phyloP scores from a whole-genome alignment of 1,284 basidiomycete genomes.

The Grifola frondosa region DNA sequence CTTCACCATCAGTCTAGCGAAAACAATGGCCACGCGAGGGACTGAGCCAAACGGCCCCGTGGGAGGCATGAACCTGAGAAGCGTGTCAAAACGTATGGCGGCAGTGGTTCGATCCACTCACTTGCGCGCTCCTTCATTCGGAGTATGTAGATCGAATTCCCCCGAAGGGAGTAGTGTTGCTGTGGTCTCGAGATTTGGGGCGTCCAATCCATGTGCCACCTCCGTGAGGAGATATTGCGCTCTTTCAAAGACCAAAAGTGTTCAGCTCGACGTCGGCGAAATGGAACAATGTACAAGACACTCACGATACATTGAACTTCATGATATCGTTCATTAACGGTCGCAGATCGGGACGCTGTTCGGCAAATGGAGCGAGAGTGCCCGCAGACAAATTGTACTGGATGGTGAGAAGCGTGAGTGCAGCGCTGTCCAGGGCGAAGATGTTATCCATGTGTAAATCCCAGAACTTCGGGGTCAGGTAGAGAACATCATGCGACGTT shows the following conservation, averaged over 20 bases:
- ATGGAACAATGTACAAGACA: no score
- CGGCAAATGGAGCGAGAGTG: conserved; percentile 30
- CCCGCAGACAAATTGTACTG: conserved; percentile 41
- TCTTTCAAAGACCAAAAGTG: conserved; percentile 13
- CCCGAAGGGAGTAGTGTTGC: conserved; percentile 31
- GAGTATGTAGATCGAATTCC: conserved; percentile 34
- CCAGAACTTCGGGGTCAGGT: conserved; percentile 32
- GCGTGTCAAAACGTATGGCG: not conserved
- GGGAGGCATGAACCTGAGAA: conserved; percentile 40
- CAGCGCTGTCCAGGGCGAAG: conserved; percentile 31
- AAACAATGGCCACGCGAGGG: conserved; percentile 31
- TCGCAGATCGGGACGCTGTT: conserved; percentile 24
- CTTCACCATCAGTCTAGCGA: conserved; percentile 28
- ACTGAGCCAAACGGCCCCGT: conserved; percentile 30
- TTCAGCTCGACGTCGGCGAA: no score
- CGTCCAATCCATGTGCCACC: conserved; percentile 40
- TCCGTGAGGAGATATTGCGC: conserved; percentile 38
- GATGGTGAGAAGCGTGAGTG: conserved; percentile 32
- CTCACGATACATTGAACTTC: conserved; percentile 27
- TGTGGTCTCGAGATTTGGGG: conserved; percentile 37
- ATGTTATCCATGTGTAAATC: conserved; percentile 33
- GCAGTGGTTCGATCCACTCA: not conserved
- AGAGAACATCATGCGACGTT: conserved; percentile 26
- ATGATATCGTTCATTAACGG: conserved; percentile 29
- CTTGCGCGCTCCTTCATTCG: conserved; percentile 24